These are phyloP conservation scores for Fusarium bulbicola DNA, from an alignment of 2,329 filamentous ascomycete species.

Conservation along the genomic window DNA sequence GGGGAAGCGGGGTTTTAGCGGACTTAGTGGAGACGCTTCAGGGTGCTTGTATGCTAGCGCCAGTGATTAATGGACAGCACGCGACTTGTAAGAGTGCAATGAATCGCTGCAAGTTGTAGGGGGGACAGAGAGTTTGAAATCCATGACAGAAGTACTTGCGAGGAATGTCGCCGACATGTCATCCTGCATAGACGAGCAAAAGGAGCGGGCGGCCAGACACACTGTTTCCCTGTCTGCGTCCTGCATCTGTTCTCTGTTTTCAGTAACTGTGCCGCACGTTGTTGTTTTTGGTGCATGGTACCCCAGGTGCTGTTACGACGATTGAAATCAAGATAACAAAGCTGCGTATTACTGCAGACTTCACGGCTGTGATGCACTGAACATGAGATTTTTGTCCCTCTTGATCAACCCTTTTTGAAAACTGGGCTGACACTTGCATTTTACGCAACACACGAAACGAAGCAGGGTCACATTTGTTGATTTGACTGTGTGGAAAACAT, in stretches of 20 bases:
- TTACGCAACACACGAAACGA: not conserved
- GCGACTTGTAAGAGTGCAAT: conserved; percentile 11
- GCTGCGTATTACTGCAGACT: not conserved
- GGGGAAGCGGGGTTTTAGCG: conserved; percentile 32
- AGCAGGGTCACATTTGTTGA: not conserved
- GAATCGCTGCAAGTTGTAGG: conserved; percentile 6
- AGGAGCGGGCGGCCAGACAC: not conserved
- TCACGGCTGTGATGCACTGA: not conserved
- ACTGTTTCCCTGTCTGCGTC: not conserved
- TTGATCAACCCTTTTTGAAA: not conserved
- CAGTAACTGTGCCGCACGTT: conserved; percentile 6
- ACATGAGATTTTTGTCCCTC: not conserved
- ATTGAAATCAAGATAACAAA: not conserved
- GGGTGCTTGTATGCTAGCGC: conserved; percentile 19
- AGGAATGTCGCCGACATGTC: not conserved
- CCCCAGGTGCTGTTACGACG: not conserved
- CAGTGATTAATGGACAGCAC: conserved; percentile 9
- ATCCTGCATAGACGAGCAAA: not conserved
- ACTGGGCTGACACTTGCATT: conserved; percentile 31
- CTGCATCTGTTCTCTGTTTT: not conserved
- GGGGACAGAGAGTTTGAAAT: not conserved
- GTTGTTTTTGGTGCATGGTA: not conserved
- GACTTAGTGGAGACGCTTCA: conserved; percentile 23
- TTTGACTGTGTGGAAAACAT: conserved; percentile 11
- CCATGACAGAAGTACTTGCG: not conserved